Percentiles rank a stretch among this genome's conserved stretches.
phyloP scores from a whole-genome alignment of 768 basidiomycete genomes.

The Tricholoma matsutake region DNA sequence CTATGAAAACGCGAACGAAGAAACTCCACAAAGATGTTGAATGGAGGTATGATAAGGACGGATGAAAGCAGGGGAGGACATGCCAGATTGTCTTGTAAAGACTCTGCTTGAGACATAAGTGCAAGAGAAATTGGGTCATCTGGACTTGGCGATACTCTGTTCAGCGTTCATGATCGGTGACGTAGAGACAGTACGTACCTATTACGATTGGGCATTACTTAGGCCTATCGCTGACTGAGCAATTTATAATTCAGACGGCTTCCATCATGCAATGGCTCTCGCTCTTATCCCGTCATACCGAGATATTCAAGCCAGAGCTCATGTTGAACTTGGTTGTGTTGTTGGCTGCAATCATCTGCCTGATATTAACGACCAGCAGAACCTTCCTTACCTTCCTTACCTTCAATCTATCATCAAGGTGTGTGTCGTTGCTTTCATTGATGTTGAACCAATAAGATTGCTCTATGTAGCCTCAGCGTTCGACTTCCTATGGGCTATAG shows the following conservation, averaged over 20 bases:
- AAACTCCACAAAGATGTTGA: slow-evolving; percentile 37
- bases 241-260: neutral
- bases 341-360: slow-evolving; percentile 17
- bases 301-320: slow-evolving; percentile 16
- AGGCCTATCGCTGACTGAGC: too few species aligned
- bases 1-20: slow-evolving; percentile 34
- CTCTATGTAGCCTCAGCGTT: too few species aligned
- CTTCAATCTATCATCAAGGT: slow-evolving; percentile 15
- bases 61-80: slow-evolving; percentile 32
- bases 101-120: slow-evolving; percentile 31
- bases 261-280: slow-evolving; percentile 19
- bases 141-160: slow-evolving; percentile 40
- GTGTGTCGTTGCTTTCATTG: neutral
- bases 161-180: slow-evolving; percentile 44
- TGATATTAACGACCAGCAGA: slow-evolving; percentile 15
- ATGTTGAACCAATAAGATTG: neutral
- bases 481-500: too few species aligned
- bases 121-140: slow-evolving; percentile 32
- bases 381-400: slow-evolving; percentile 15
- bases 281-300: slow-evolving; percentile 11
- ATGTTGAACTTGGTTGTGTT: slow-evolving; percentile 19
- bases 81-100: slow-evolving; percentile 44
- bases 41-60: slow-evolving; percentile 38
- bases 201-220: too few species aligned
- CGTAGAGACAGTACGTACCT: slow-evolving; percentile 37